Evolutionary conservation across 352 stramenopile genomes (phyloP).

Genomic region (Globisporangium mamillatum): DNA sequence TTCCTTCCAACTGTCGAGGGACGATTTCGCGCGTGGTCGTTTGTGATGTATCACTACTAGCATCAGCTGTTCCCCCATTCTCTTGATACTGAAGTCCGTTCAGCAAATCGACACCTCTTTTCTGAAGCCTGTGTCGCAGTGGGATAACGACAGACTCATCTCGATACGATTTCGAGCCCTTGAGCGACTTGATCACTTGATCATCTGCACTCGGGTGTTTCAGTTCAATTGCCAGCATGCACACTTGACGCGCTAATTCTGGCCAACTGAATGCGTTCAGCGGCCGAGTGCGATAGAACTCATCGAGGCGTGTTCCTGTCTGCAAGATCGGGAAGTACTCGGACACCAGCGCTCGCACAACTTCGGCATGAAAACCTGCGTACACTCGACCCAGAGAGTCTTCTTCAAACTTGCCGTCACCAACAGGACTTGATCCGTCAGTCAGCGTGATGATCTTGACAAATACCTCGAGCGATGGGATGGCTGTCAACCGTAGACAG

Average conservation of each 20-base stretch:
- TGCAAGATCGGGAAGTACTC: conserved; percentile 75
- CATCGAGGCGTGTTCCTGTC: conserved; percentile 63
- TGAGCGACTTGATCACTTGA: conserved; percentile 69
- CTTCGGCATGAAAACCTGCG: conserved; percentile 46
- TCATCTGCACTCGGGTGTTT: conserved; percentile 69
- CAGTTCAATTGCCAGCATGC: conserved; percentile 67
- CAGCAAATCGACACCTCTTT: conserved; percentile 46
- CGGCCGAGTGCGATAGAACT: conserved; percentile 69
- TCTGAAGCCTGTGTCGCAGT: conserved; percentile 39
- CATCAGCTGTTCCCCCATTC: background rate
- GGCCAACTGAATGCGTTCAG: conserved; percentile 80
- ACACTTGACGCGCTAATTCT: conserved; percentile 76
- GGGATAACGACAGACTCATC: conserved; percentile 61
- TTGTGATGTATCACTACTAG: background rate
- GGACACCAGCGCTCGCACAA: conserved; percentile 47
- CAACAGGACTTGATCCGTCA: conserved; percentile 46
- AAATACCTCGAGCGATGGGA: conserved; percentile 56
- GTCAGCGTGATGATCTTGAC: conserved; percentile 44
- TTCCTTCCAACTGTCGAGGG: conserved; percentile 18
- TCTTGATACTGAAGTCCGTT: conserved; percentile 57
- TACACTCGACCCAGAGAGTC: conserved; percentile 42
- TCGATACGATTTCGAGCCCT: conserved; percentile 67
- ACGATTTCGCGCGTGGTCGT: conserved; percentile 5
- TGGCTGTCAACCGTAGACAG: conserved; percentile 41
- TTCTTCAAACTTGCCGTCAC: conserved; percentile 48